A percentile compares a stretch with the other conserved stretches of the same genome.
Evolutionary conservation across 352 stramenopile species (phyloP).

Genomic region (Blastocystis sp.): DNA sequence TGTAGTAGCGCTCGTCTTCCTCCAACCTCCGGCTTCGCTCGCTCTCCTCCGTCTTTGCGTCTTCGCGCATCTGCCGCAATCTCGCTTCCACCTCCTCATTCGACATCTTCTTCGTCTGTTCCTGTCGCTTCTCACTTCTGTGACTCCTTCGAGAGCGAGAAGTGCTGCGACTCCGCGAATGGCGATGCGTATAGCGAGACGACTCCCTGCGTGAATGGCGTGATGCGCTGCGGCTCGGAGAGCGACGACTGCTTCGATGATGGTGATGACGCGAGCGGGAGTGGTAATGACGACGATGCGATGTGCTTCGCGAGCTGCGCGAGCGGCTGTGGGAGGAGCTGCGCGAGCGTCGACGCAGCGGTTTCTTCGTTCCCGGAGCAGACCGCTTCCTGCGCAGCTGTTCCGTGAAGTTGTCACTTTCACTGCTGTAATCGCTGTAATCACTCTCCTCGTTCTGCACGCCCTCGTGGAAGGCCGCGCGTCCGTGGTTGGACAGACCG

Average conservation of each 20-base stretch:
- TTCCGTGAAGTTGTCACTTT: constrained; percentile 50
- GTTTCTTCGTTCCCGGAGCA: too few species aligned
- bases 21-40: neutral
- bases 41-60: constrained; percentile 1
- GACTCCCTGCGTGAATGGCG: neutral
- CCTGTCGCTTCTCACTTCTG: neutral
- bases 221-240: neutral
- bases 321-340: neutral
- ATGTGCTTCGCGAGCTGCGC: neutral
- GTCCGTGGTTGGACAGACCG: neutral
- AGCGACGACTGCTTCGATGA: neutral
- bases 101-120: neutral
- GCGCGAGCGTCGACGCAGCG: neutral
- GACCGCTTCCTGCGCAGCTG: neutral
- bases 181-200: neutral
- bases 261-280: neutral
- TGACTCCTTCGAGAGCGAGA: neutral
- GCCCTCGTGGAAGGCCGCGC: neutral
- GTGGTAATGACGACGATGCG: neutral
- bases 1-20: neutral
- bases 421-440: constrained; percentile 31
- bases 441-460: constrained; percentile 21
- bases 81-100: constrained; percentile 4
- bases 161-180: neutral
- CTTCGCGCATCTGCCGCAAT: constrained; percentile 1